Conservation (phyloP, 192 early-diverging fungal species). For the Backusella liffmaniae region DNA sequence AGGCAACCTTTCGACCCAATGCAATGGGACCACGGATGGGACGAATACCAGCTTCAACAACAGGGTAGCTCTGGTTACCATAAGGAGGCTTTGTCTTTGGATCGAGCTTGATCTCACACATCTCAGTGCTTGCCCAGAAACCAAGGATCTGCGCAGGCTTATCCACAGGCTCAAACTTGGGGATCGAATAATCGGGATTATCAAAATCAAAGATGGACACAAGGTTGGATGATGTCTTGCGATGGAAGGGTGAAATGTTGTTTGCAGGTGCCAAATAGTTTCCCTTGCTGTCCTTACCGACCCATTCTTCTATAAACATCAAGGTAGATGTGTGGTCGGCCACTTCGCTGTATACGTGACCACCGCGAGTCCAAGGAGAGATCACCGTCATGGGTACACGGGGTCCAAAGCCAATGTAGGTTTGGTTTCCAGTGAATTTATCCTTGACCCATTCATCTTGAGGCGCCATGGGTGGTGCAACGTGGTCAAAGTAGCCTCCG, state of each 20-base stretch:
- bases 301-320: constrained; percentile 21
- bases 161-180: background rate
- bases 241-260: background rate
- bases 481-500: constrained; percentile 28
- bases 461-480: constrained; percentile 16
- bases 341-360: constrained; percentile 25
- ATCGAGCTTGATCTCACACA: background rate
- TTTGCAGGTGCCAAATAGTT: constrained; percentile 22
- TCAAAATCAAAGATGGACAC: background rate
- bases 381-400: constrained; percentile 25
- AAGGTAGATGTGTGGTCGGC: constrained; percentile 26
- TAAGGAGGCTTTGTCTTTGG: constrained; percentile 17
- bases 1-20: background rate
- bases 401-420: constrained; percentile 9
- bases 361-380: constrained; percentile 22
- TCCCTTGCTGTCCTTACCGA: constrained; percentile 18
- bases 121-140: constrained; percentile 3
- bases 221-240: background rate
- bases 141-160: background rate
- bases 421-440: background rate
- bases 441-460: constrained; percentile 11
- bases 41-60: background rate
- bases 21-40: background rate
- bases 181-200: background rate
- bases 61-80: constrained; percentile 17